A percentile compares a stretch with the other conserved stretches of the same genome.
phyloP scores from a whole-genome alignment of 163 green algal species.

The Volvox carteri region DNA sequence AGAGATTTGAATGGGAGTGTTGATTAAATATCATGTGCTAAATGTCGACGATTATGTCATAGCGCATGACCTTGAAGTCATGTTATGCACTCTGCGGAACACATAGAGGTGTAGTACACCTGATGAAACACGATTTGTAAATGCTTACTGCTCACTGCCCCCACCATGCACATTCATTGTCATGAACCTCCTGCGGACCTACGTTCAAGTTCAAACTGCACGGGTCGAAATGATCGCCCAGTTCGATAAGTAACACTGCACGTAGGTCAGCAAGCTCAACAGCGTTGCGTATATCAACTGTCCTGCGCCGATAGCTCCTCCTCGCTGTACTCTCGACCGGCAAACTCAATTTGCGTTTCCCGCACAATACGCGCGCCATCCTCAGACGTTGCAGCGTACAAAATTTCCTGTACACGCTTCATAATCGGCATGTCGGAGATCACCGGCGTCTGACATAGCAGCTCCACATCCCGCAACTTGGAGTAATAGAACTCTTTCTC shows the following conservation, averaged over 20 bases:
- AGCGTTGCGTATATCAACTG: not conserved
- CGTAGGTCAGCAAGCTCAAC: too few species aligned
- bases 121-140: too few species aligned
- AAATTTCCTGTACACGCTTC: slow-evolving; percentile 72
- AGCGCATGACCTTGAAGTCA: not conserved
- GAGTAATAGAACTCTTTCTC: slow-evolving; percentile 74
- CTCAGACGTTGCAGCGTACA: slow-evolving; percentile 87
- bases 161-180: too few species aligned
- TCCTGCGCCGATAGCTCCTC: slow-evolving; percentile 45
- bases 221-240: too few species aligned
- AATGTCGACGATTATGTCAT: not conserved
- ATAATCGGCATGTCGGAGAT: slow-evolving; percentile 76
- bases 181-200: too few species aligned
- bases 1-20: too few species aligned
- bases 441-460: slow-evolving; percentile 93
- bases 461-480: slow-evolving; percentile 92
- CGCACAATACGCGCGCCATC: slow-evolving; percentile 68
- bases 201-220: too few species aligned
- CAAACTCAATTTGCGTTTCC: slow-evolving; percentile 56
- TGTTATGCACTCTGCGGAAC: too few species aligned
- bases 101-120: too few species aligned
- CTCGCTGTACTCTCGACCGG: slow-evolving; percentile 52
- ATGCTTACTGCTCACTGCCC: too few species aligned
- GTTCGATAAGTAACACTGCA: too few species aligned
- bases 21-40: too few species aligned